Base-by-base conservation (phyloP, 1,284 basidiomycete genomes). In the Fistulinella cinereoalba region DNA sequence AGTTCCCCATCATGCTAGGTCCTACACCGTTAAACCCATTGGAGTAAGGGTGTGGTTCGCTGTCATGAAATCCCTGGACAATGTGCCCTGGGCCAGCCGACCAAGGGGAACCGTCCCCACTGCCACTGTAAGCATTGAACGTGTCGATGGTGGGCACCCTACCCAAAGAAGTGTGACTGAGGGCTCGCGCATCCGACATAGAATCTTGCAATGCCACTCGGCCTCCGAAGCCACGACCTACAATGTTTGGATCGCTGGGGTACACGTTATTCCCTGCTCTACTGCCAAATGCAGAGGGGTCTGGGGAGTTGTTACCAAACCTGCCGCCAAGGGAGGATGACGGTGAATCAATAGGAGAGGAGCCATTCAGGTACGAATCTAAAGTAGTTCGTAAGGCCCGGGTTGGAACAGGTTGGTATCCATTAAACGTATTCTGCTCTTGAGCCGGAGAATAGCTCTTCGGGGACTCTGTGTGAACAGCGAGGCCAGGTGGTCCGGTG, bases 271-370 rank as follows among this genome's bases (percentile, higher is more conserved):
- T 54, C 9, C 59, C 70, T 21, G 71, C 67, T 43, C 77, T 71
- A 18, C 76, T 75, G 41, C 74, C 75, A 55, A 85, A 79, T 4
- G 73, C 67, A 21, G 73, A 61, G n/a, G 77, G 74, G 63, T 88
- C 86, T 0, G 86, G 84, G 27, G 85, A 86, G n/a, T 72, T 74
- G 56, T 80, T 77, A 43, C 74, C 71, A 56, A 83, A 83, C 52
- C 80, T 69, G 22, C 76, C 79, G 37, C 70, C 76, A 52, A 85
- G 76, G 3, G 85, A 85, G 1, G 86, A 87, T 3, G 82, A 75
- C 2, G 85, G 83, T 13, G 85, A 87, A 53, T 83, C 81, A 11
- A 81, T 76, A 25, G 76, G 71, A 27, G 82, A 80, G 18, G 73
- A 71, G 36, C 71, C 69, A 36, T 69, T 71, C 36, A 80, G 48